A percentile compares a stretch with the other conserved stretches of the same genome.
Evolutionary conservation across 2,329 filamentous ascomycete genomes (phyloP).

Genomic region (Pyricularia grisea): DNA sequence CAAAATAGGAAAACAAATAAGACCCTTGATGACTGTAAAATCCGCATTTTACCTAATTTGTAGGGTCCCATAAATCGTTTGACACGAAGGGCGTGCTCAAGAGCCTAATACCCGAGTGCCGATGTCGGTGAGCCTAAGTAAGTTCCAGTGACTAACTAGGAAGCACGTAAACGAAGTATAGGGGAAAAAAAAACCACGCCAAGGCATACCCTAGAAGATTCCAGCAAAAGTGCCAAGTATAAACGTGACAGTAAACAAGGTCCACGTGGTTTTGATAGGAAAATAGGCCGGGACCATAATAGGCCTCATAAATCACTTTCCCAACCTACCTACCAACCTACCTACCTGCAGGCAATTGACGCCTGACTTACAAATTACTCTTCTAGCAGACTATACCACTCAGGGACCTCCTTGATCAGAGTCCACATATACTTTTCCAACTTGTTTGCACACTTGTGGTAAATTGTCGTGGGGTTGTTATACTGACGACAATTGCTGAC

Average conservation of each 20-base stretch:
- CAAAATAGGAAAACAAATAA: too few relatives aligned
- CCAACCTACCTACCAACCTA: too few relatives aligned
- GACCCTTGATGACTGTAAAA: not conserved
- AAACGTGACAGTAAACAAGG: not conserved
- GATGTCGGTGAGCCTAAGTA: not conserved
- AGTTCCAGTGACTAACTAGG: not conserved
- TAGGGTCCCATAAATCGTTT: not conserved
- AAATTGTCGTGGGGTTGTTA: slow-evolving; percentile 66
- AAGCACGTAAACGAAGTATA: too few relatives aligned
- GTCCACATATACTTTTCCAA: slow-evolving; percentile 65
- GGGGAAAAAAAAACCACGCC: too few relatives aligned
- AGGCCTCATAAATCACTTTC: too few relatives aligned
- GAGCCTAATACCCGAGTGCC: not conserved
- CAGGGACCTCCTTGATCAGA: slow-evolving; percentile 59
- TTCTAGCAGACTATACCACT: slow-evolving; percentile 40
- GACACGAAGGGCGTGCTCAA: not conserved
- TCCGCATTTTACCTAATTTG: not conserved
- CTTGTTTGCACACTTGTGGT: slow-evolving; percentile 65
- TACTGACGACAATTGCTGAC: slow-evolving; percentile 67
- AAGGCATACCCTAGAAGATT: too few relatives aligned
- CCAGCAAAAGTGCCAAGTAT: not conserved
- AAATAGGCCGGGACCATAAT: too few relatives aligned
- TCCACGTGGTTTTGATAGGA: too few relatives aligned
- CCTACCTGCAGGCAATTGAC: too few relatives aligned
- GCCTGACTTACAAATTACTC: not conserved